These are phyloP conservation scores for Chrysoporthe cubensis DNA, from an alignment of 2,329 filamentous ascomycete species.

Conservation along the genomic window DNA sequence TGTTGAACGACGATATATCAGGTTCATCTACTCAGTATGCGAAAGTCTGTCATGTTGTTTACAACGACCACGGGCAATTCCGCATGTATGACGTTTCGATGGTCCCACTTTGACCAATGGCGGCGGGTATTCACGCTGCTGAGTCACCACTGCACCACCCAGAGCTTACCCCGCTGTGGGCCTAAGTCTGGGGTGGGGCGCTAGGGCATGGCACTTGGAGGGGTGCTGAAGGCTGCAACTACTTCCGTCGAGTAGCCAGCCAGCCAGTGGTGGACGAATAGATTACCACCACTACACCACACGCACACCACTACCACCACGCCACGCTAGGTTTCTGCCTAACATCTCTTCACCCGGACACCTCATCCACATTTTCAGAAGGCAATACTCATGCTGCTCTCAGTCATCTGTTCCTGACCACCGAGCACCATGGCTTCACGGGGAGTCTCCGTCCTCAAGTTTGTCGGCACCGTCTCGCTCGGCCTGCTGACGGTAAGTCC, in stretches of 20 bases:
- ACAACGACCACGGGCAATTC: not conserved
- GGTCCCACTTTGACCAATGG: not conserved
- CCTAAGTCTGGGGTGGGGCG: not conserved
- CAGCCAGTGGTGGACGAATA: not conserved
- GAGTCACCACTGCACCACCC: not conserved
- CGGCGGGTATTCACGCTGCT: not conserved
- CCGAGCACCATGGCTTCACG: constrained; percentile 63
- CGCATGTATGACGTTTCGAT: not conserved
- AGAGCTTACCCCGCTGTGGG: not conserved
- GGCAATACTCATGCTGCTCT: constrained; percentile 20
- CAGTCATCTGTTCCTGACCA: constrained; percentile 18
- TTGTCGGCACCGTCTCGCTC: constrained; percentile 87
- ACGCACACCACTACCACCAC: not conserved
- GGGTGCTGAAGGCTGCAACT: not conserved
- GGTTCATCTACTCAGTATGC: too few relatives aligned
- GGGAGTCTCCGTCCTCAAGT: constrained; percentile 81
- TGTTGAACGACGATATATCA: too few relatives aligned
- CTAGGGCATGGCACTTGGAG: not conserved
- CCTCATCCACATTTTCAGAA: constrained; percentile 6
- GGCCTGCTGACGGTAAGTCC: constrained; percentile 81
- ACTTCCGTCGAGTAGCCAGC: not conserved
- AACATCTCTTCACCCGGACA: not conserved
- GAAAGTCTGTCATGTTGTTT: too few relatives aligned
- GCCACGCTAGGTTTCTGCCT: not conserved
- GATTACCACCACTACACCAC: not conserved